Conservation (phyloP, 2,329 filamentous ascomycete species). For the Microdochium nivale region DNA sequence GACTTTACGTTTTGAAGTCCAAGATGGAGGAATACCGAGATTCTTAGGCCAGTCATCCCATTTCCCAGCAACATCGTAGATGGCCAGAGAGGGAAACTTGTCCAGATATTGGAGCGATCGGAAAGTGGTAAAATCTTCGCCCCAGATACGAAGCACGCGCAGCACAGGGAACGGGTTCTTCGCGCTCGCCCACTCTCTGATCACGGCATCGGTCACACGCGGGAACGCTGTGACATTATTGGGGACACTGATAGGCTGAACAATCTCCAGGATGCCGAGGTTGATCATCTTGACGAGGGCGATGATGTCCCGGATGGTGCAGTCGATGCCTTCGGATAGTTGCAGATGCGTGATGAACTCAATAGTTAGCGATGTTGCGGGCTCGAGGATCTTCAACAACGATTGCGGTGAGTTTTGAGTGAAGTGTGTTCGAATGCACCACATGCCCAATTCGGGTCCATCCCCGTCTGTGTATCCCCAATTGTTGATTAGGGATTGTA, state of each 20-base stretch:
- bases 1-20: neutral
- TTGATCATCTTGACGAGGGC: constrained; percentile 32
- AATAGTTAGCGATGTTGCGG: constrained; percentile 23
- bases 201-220: constrained; percentile 32
- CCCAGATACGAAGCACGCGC: constrained; percentile 36
- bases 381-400: constrained; percentile 26
- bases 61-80: constrained; percentile 33
- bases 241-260: constrained; percentile 24
- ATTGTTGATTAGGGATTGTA: neutral
- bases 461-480: neutral
- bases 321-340: constrained; percentile 7
- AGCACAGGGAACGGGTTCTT: constrained; percentile 35
- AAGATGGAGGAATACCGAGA: neutral
- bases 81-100: constrained; percentile 32
- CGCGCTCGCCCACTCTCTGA: constrained; percentile 35
- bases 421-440: neutral
- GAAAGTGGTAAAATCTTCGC: constrained; percentile 27
- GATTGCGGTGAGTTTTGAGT: constrained; percentile 1
- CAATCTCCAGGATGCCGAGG: constrained; percentile 37
- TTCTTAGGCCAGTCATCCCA: constrained; percentile 24
- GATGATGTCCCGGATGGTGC: constrained; percentile 28
- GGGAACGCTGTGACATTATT: constrained; percentile 20
- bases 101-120: constrained; percentile 30
- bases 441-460: constrained; percentile 15
- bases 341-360: constrained; percentile 19